Conservation (phyloP, 352 stramenopile species). For the Phytophthora agathidicida region DNA sequence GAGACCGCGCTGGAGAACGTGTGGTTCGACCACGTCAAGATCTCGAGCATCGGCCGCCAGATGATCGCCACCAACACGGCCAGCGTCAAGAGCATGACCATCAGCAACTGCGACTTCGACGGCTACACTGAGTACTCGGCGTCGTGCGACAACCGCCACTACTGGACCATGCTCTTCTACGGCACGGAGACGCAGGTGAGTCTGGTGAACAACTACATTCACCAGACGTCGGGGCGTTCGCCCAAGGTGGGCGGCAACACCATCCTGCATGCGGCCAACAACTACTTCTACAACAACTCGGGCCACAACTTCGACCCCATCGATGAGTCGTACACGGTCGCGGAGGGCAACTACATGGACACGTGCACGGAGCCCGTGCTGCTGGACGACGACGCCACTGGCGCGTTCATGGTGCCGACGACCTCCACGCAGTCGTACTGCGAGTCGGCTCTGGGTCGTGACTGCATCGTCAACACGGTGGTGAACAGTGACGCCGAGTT, state of each 20-base stretch:
- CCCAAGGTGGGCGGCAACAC: conserved; percentile 34
- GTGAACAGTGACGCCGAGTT: conserved; percentile 28
- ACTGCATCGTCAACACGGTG: conserved; percentile 27
- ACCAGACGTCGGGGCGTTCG: conserved; percentile 30
- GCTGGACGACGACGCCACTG: conserved; percentile 14
- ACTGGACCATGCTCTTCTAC: conserved; percentile 56
- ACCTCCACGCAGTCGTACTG: conserved; percentile 19
- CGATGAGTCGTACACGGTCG: conserved; percentile 24
- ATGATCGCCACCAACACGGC: no score
- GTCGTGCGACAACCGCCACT: conserved; percentile 50
- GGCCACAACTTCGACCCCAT: conserved; percentile 24
- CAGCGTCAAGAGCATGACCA: no score
- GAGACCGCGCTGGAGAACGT: conserved; percentile 20
- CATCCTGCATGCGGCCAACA: conserved; percentile 30
- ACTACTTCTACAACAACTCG: conserved; percentile 34
- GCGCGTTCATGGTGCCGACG: conserved; percentile 20
- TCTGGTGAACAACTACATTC: conserved; percentile 27
- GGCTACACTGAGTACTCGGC: no score
- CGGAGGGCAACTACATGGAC: conserved; percentile 38
- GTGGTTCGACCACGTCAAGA: conserved; percentile 22
- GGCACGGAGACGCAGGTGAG: conserved; percentile 42
- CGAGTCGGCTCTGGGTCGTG: conserved; percentile 17
- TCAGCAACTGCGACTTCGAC: no score
- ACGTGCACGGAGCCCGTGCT: conserved; percentile 30
- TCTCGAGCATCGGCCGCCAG: conserved; percentile 23